Base-by-base conservation (phyloP, 306 rosid genomes). In the Cicer yamashitae region DNA sequence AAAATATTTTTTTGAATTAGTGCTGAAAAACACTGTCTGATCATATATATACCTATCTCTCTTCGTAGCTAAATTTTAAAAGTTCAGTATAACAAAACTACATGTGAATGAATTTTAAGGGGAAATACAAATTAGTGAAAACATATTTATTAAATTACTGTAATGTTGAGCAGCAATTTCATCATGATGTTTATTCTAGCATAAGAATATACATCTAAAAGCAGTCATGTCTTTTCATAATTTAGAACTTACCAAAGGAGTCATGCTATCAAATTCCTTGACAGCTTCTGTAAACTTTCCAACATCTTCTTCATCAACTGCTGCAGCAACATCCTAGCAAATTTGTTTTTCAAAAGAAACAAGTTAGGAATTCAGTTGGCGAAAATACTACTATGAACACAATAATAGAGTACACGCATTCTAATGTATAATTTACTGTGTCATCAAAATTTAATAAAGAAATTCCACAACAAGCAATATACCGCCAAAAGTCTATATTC, bases 211-310 rank as follows among this genome's bases (percentile, higher is more conserved):
- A 39, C 7, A 18, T 20, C 22, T 52, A 58, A 51, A 51, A 50
- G 3, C n/a, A 12, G 25, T 60, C 7, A 14, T 4, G 40, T 50
- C 7, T 78, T 76, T 45, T 48, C 56, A 5, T 11, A 67, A 68
- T 46, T 39, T 43, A 7, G 77, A 38, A 63, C 43, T 80, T 87
- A 96, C 99, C 97, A 96, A 83, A 61, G 96, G 89, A 79, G 96
- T 89, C 97, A 96, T 90, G 86, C 98, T 86, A 81, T 96, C 98
- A 66, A 96, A 96, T 71, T 96, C 99, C 89, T 96, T 92, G 60
- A 96, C 71, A 74, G 85, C 99, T 70, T 87, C 96, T 39, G 98
- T 96, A 74, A 90, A 96, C 85, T 88, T 92, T 14, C 79, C 84
- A 70, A 92, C 82, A 72, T 96, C 99, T 77, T 87, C 98, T 77